Base-by-base conservation (phyloP, 345 rosid species). In the Erucastrum elatum region DNA sequence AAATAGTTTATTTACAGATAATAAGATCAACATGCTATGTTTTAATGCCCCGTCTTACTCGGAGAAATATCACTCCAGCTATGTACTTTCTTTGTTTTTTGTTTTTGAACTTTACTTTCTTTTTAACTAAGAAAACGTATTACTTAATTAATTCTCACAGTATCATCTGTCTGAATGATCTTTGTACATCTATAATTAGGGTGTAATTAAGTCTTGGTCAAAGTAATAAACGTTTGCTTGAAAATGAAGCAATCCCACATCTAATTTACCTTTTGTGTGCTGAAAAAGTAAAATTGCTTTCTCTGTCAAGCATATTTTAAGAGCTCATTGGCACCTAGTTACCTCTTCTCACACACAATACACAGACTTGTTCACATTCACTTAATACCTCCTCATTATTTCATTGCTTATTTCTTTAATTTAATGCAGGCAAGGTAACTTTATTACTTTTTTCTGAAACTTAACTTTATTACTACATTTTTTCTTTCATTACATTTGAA, bases 331-430 rank as follows among this genome's bases (percentile, higher is more conserved):
- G 77, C 77, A 60, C 73, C 62, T 60, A 79, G 74, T 79, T 59
- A 72, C 64, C 64, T 72, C 82, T 79, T 67, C 58, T 34, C 70
- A 79, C 64, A 66, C 77, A 79, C 82, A 72, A 78, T 78, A 67
- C 62, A 59, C 63, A 34, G 64, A 60, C 69, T 59, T 79, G 74
- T 79, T 79, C 82, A 73, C 77, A 79, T 66, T 26, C 73, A 59
- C 77, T 72, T 66, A 66, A 73, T 72, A 55, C 39, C 46, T 66
- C 73, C 37, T 59, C 77, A 79, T 79, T 74, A 79, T 72, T 73
- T 66, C 81, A 44, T 55, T 64, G 64, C 37, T 61, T 46, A 39
- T 37, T 69, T 68, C 31, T 25, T 59, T 66, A 13, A 21, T 41
- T 58, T 66, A 59, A 72, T 72, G 25, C 41, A 41, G 41, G 55